phyloP scores from a whole-genome alignment of 2,329 filamentous ascomycete species.

The Colletotrichum abscissum region DNA sequence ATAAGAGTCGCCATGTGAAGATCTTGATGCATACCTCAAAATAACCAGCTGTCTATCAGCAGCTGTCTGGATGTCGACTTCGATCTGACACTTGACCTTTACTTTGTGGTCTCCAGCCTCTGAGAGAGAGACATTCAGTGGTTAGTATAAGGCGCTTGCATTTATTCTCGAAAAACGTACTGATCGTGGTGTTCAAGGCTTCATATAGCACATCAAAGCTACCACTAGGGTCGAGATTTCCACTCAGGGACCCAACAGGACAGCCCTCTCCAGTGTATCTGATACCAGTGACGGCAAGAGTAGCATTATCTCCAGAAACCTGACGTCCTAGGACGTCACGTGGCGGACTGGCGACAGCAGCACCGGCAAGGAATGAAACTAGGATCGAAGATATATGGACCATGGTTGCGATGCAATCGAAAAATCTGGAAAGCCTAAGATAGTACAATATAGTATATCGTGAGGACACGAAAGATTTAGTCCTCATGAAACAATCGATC shows the following conservation, averaged over 20 bases:
- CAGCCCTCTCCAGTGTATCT: not conserved
- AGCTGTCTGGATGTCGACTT: not conserved
- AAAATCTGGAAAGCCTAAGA: not conserved
- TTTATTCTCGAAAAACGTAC: not conserved
- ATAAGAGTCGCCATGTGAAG: not conserved
- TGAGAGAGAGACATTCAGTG: not conserved
- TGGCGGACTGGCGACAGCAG: not conserved
- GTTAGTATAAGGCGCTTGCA: not conserved
- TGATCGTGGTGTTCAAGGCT: not conserved
- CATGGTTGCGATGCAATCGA: not conserved
- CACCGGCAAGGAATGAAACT: conserved; percentile 2
- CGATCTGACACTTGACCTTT: not conserved
- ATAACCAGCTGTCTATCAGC: not conserved
- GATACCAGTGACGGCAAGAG: not conserved
- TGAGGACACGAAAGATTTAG: not conserved
- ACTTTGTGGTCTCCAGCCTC: not conserved
- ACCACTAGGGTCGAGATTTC: not conserved
- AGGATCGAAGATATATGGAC: not conserved
- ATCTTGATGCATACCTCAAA: not conserved
- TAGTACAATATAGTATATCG: not conserved
- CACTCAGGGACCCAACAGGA: not conserved
- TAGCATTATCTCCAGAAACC: not conserved
- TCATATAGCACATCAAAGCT: not conserved
- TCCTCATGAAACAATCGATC: not conserved
- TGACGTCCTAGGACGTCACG: not conserved